These are phyloP conservation scores for Penicillium sp. DNA, from an alignment of 2,329 filamentous ascomycete species.

Conservation along the genomic window DNA sequence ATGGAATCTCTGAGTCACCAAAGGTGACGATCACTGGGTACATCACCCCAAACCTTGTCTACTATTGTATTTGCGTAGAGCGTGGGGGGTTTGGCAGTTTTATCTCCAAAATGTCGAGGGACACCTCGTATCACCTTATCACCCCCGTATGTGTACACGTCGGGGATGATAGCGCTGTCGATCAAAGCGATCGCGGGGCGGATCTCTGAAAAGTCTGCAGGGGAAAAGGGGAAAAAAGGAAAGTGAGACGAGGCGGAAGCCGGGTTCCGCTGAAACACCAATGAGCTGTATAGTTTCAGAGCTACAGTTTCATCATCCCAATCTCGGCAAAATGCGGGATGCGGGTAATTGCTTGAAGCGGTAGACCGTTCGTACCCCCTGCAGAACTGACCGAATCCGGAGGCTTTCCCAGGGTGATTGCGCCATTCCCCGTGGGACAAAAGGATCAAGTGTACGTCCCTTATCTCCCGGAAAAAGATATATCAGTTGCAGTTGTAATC, in stretches of 20 bases:
- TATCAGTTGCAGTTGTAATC: background rate
- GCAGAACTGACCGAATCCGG: conserved; percentile 19
- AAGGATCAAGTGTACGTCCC: background rate
- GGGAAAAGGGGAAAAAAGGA: background rate
- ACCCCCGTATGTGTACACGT: too few relatives aligned
- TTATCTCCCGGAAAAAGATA: background rate
- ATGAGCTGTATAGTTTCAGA: background rate
- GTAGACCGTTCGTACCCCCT: background rate
- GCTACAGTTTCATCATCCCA: background rate
- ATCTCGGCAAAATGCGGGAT: conserved; percentile 22
- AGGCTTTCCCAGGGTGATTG: conserved; percentile 13
- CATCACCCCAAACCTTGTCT: conserved; percentile 9
- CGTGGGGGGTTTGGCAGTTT: too few relatives aligned
- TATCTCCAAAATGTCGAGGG: too few relatives aligned
- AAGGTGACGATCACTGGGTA: conserved; percentile 13
- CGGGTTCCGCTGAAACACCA: conserved; percentile 1
- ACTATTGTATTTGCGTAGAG: conserved; percentile 7
- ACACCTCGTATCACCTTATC: too few relatives aligned
- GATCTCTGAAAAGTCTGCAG: conserved; percentile 6
- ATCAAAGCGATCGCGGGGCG: conserved; percentile 14
- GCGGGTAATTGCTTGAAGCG: conserved; percentile 15
- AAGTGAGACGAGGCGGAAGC: conserved; percentile 10
- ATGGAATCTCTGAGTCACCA: background rate
- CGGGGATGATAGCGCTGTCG: conserved; percentile 5
- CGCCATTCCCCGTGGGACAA: conserved; percentile 21